Evolutionary conservation across 495 filamentous ascomycete species (phyloP).

Genomic region (Tuber umbilicatum): DNA sequence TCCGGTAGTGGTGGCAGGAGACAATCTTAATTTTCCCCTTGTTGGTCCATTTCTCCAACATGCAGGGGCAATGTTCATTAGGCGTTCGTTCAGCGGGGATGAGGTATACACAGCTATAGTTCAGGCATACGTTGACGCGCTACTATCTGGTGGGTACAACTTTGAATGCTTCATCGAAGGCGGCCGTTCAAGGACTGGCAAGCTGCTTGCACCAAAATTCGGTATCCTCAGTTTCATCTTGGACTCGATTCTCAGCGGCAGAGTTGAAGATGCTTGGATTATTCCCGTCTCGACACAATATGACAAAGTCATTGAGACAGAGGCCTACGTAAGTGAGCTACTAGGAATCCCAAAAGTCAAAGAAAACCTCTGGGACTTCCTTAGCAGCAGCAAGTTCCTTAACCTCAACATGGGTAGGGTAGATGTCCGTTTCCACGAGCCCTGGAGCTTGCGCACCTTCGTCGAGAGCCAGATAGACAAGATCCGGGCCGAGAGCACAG

Average conservation of each 20-base stretch:
- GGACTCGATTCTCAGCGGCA: constrained; percentile 80
- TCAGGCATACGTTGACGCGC: constrained; percentile 88
- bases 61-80: constrained; percentile 94
- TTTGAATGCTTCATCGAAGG: constrained; percentile 97
- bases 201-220: constrained; percentile 87
- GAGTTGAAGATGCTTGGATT: constrained; percentile 81
- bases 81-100: constrained; percentile 86
- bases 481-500: constrained; percentile 39
- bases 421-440: constrained; percentile 90
- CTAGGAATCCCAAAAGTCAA: constrained; percentile 89
- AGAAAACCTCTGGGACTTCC: constrained; percentile 81
- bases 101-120: constrained; percentile 82
- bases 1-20: constrained; percentile 89
- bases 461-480: constrained; percentile 62
- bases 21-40: constrained; percentile 90
- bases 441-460: constrained; percentile 81
- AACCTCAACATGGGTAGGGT: constrained; percentile 84
- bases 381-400: constrained; percentile 80
- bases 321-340: constrained; percentile 90
- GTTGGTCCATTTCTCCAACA: constrained; percentile 88
- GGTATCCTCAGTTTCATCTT: constrained; percentile 91
- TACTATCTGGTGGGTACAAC: constrained; percentile 85
- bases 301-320: constrained; percentile 96
- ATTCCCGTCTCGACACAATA: constrained; percentile 96
- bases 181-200: constrained; percentile 83